Percentiles rank a stretch among this genome's conserved stretches.
These are phyloP conservation scores for Hyphopichia pseudoburtonii DNA, from an alignment of 1,139 yeast genomes.

Conservation along the genomic window DNA sequence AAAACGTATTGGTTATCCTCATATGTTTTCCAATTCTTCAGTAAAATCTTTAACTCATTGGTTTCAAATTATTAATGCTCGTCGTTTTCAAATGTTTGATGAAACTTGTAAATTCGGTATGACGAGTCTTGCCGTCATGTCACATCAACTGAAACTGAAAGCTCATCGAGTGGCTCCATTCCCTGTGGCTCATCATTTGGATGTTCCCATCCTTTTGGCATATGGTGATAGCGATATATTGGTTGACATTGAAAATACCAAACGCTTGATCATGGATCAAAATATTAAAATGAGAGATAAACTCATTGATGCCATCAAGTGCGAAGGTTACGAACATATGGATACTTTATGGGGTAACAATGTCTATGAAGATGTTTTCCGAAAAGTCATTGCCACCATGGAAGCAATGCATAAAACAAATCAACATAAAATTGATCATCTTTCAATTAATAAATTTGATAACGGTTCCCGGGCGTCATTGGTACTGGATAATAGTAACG, in stretches of 20 bases:
- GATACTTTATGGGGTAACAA: slow-evolving; percentile 35
- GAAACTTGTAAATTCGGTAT: slow-evolving; percentile 34
- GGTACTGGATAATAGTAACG: slow-evolving; percentile 1
- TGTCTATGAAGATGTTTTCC: slow-evolving; percentile 30
- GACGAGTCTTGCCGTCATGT: slow-evolving; percentile 23
- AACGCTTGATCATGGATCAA: slow-evolving; percentile 22
- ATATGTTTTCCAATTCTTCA: slow-evolving; percentile 47
- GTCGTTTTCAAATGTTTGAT: slow-evolving; percentile 49
- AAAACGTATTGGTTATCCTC: slow-evolving; percentile 44
- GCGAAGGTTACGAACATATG: slow-evolving; percentile 36
- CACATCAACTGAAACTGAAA: slow-evolving; percentile 21
- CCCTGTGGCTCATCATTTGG: slow-evolving; percentile 44
- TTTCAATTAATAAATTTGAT: not conserved
- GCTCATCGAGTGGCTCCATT: slow-evolving; percentile 58
- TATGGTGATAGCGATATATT: slow-evolving; percentile 43
- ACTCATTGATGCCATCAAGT: slow-evolving; percentile 22
- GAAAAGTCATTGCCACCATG: slow-evolving; percentile 13
- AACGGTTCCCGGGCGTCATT: slow-evolving; percentile 2
- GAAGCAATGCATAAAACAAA: slow-evolving; percentile 5
- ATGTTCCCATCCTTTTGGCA: slow-evolving; percentile 41
- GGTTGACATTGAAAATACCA: slow-evolving; percentile 39
- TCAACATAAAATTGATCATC: not conserved
- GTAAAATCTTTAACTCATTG: slow-evolving; percentile 49
- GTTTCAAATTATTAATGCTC: slow-evolving; percentile 45
- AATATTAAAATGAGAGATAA: slow-evolving; percentile 25